Conservation (phyloP, 2,329 filamentous ascomycete species). For the Colletotrichum incanum region DNA sequence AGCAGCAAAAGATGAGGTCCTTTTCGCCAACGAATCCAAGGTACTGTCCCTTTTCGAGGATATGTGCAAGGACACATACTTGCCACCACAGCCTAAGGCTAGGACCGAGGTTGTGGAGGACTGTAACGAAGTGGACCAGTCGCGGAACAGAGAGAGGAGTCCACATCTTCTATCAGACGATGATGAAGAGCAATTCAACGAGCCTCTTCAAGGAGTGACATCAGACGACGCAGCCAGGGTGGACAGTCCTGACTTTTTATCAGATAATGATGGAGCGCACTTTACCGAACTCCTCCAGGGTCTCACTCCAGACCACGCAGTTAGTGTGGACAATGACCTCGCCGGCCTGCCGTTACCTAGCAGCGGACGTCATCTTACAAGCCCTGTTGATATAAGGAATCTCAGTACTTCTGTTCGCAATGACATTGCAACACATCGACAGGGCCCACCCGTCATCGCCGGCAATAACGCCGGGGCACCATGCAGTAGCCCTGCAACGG, state of each 20-base stretch:
- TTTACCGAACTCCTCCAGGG: not conserved
- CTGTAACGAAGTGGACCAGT: not conserved
- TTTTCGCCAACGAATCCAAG: slow-evolving; percentile 72
- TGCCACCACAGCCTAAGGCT: not conserved
- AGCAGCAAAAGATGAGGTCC: slow-evolving; percentile 79
- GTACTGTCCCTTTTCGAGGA: slow-evolving; percentile 63
- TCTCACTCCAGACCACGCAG: not conserved
- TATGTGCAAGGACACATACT: slow-evolving; percentile 61
- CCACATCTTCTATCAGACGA: not conserved
- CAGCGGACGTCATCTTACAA: not conserved
- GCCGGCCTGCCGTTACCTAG: not conserved
- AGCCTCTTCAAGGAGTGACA: not conserved
- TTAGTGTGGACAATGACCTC: not conserved
- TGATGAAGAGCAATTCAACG: not conserved
- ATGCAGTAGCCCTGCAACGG: not conserved
- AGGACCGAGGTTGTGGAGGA: not conserved
- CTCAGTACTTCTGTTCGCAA: too few species aligned
- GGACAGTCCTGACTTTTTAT: not conserved
- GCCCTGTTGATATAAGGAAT: not conserved
- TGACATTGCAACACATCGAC: not conserved
- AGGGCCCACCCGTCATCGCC: not conserved
- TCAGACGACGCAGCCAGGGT: not conserved
- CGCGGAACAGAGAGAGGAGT: not conserved
- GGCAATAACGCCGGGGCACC: not conserved
- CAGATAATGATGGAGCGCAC: not conserved